Evolutionary conservation across 2,329 filamentous ascomycete species (phyloP).

Genomic region (Aureobasidium sp.): DNA sequence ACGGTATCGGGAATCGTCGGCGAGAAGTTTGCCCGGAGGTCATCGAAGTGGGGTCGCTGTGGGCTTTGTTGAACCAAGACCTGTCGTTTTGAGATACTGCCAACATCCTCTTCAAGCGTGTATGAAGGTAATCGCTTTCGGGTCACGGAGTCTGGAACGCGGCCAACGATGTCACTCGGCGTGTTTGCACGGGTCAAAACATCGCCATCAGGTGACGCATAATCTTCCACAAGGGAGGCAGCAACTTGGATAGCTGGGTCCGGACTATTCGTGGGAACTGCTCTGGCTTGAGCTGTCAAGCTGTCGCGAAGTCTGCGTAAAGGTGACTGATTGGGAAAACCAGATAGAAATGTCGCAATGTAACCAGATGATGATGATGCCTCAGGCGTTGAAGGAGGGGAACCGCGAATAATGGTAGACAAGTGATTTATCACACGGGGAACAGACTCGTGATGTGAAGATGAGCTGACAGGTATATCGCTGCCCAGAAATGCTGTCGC

Average conservation of each 20-base stretch:
- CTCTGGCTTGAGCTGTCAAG: neutral
- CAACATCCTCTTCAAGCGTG: neutral
- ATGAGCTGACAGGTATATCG: neutral
- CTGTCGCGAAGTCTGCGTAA: neutral
- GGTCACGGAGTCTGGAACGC: neutral
- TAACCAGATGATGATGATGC: neutral
- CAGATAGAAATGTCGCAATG: slow-evolving; percentile 2
- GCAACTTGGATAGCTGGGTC: neutral
- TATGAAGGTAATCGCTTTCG: neutral
- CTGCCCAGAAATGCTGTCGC: neutral
- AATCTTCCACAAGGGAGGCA: neutral
- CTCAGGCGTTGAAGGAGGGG: neutral
- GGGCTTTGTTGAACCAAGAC: neutral
- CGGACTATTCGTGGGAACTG: neutral
- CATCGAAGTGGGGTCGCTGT: neutral
- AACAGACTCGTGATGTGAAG: neutral
- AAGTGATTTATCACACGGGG: neutral
- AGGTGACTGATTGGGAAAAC: neutral
- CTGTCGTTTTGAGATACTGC: neutral
- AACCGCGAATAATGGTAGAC: neutral
- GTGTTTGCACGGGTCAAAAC: neutral
- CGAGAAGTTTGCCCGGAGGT: neutral
- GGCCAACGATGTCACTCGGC: neutral
- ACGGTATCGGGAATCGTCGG: neutral
- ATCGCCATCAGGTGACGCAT: neutral